phyloP scores from a whole-genome alignment of 495 filamentous ascomycete species.

The Letharia columbiana region DNA sequence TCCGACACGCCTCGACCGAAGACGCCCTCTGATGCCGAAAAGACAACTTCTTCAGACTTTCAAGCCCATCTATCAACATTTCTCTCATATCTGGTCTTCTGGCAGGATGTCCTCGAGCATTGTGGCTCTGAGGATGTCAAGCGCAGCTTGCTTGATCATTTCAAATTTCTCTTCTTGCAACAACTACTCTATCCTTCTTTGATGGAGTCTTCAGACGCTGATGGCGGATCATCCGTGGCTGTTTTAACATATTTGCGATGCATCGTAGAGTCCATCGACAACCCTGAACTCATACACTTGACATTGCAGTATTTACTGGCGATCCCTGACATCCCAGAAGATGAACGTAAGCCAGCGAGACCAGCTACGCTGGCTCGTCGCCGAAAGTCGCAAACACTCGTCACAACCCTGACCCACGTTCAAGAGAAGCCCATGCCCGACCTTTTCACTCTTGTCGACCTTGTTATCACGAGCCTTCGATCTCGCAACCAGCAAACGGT shows the following conservation, averaged over 20 bases:
- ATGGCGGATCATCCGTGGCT: conserved; percentile 92
- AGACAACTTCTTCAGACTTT: conserved; percentile 58
- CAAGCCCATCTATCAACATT: conserved; percentile 83
- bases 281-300: conserved; percentile 84
- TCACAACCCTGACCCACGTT: conserved; percentile 64
- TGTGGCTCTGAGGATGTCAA: conserved; percentile 87
- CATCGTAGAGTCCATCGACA: conserved; percentile 81
- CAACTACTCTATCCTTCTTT: conserved; percentile 95
- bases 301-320: conserved; percentile 90
- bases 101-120: conserved; percentile 96
- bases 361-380: conserved; percentile 56
- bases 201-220: conserved; percentile 89
- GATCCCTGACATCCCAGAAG: conserved; percentile 45
- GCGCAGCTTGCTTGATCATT: conserved; percentile 88
- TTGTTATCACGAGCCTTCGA: conserved; percentile 75
- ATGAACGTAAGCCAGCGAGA: conserved; percentile 37
- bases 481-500: conserved; percentile 84
- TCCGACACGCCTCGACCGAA: conserved; percentile 68
- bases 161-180: conserved; percentile 91
- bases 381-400: conserved; percentile 77
- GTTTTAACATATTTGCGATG: conserved; percentile 89
- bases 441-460: conserved; percentile 85
- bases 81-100: conserved; percentile 88
- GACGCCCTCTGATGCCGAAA: conserved; percentile 57
- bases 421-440: conserved; percentile 67